Percentiles rank a stretch among this genome's conserved stretches.
These are phyloP conservation scores for Colletotrichum salicis DNA, from an alignment of 2,329 filamentous ascomycete genomes.

Conservation along the genomic window DNA sequence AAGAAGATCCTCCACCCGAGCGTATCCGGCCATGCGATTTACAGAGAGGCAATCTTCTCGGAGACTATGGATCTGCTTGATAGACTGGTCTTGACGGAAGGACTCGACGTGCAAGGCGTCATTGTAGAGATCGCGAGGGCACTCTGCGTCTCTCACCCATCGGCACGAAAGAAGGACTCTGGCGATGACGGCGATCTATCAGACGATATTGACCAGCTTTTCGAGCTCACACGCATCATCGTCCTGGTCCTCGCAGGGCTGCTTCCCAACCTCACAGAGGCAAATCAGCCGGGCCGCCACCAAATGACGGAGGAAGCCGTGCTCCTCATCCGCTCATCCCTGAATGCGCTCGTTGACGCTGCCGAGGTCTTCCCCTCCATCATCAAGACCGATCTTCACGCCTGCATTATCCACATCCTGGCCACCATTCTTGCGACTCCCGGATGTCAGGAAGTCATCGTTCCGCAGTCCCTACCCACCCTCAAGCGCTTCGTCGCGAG, in stretches of 20 bases:
- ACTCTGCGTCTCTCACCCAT: slow-evolving; percentile 90
- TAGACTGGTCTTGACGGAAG: slow-evolving; percentile 90
- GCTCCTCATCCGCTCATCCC: slow-evolving; percentile 78
- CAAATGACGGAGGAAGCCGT: slow-evolving; percentile 90
- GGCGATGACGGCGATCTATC: slow-evolving; percentile 82
- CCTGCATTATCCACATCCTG: slow-evolving; percentile 97
- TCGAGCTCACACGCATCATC: slow-evolving; percentile 95
- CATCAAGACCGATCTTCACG: slow-evolving; percentile 95
- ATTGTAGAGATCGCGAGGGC: slow-evolving; percentile 95
- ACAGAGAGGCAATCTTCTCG: slow-evolving; percentile 93
- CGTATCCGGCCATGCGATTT: slow-evolving; percentile 95
- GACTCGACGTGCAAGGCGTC: slow-evolving; percentile 85
- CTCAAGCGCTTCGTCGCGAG: slow-evolving; percentile 89
- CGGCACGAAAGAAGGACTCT: slow-evolving; percentile 76
- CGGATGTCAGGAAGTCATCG: slow-evolving; percentile 85
- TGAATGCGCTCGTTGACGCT: slow-evolving; percentile 91
- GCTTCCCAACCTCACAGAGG: slow-evolving; percentile 82
- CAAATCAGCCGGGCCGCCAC: slow-evolving; percentile 73
- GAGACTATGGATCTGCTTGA: slow-evolving; percentile 98
- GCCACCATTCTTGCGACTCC: slow-evolving; percentile 90
- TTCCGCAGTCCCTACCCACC: slow-evolving; percentile 89
- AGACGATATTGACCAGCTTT: slow-evolving; percentile 97
- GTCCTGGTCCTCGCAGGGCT: slow-evolving; percentile 90
- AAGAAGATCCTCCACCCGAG: slow-evolving; percentile 96
- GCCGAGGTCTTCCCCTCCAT: slow-evolving; percentile 96